Evolutionary conservation across 257 asterid genomes (phyloP).

Genomic region (Penstemon barbatus): DNA sequence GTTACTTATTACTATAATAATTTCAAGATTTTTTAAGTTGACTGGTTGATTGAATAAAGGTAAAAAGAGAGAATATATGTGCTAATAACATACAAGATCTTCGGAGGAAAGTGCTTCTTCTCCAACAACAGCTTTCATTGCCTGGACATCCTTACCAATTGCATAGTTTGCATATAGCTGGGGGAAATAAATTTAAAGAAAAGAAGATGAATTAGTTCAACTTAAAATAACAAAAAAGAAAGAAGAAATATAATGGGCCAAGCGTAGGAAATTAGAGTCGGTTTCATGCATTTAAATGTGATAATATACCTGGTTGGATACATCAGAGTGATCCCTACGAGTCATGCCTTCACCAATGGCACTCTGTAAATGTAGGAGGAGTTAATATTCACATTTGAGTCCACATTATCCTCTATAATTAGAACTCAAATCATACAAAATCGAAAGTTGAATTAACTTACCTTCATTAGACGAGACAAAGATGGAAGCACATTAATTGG

Average conservation of each 20-base stretch:
- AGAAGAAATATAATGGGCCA: neutral
- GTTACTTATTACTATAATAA: too few species aligned
- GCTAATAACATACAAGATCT: constrained; percentile 58
- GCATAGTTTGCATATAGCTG: constrained; percentile 83
- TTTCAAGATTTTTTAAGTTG: too few species aligned
- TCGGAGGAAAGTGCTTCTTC: constrained; percentile 90
- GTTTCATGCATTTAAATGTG: constrained; percentile 4
- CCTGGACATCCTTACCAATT: constrained; percentile 85
- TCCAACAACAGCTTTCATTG: constrained; percentile 91
- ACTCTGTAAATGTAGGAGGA: constrained; percentile 55
- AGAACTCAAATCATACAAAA: constrained; percentile 15
- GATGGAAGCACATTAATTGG: constrained; percentile 98
- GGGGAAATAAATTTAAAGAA: neutral
- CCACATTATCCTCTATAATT: neutral
- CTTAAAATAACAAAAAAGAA: neutral
- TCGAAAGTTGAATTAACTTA: constrained; percentile 28
- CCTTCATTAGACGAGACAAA: constrained; percentile 97
- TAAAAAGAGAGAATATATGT: neutral
- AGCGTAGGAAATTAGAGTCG: neutral
- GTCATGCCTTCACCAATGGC: constrained; percentile 99
- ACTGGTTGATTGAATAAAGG: neutral
- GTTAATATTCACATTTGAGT: constrained; percentile 11
- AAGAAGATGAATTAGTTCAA: neutral
- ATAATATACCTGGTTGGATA: constrained; percentile 78
- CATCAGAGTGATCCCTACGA: constrained; percentile 93